Evolutionary conservation across 108 stramenopile genomes (phyloP), one percentile per base, ranked within the genome.

Genomic region (Epithemia pelagica): DNA sequence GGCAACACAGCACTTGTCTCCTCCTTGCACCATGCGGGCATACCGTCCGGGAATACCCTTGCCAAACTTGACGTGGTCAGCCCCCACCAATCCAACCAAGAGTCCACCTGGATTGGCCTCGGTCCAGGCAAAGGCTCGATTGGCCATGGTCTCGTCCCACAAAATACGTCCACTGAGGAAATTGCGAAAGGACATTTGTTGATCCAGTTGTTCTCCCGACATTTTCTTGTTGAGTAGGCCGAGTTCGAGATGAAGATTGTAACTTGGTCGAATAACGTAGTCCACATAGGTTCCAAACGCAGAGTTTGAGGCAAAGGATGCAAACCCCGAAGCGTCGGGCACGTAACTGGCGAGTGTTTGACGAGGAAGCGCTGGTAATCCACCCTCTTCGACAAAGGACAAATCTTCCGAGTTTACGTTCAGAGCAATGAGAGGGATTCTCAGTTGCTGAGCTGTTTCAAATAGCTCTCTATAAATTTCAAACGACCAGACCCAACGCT

Each of bases 111-210:
- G 73, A 69, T 91, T 76, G 1, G 65, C 58, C 10, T 55, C 54
- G 19, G 69, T 64, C 87, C 87, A 91, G 26, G 64, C 62, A 26
- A 73, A 68, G 0, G 87, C 83, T 46, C 57, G 64, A 8, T 62
- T 70, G 23, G 90, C 90, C 90, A 91, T 91, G 53, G 77, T 59
- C 66, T 86, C 83, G 74, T 91, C 90, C 90, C 90, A 91, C 25
- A 91, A 67, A 28, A 91, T 84, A 10, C 90, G 79, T 20, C 85
- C 90, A 60, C 76, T 73, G 31, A 77, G 52, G 57, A 91, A 91
- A 31, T 79, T 80, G 0, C 71, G 63, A 69, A 88, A 88, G 25
- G 79, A 32, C 84, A 91, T 88, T 55, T 80, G 75, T 32, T 78
- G 62, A 27, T 91, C 79, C 57, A 87, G 54, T 46, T 72, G 58